phyloP scores from a whole-genome alignment of 176 grass and related monocot species.

The Dactylis glomerata region DNA sequence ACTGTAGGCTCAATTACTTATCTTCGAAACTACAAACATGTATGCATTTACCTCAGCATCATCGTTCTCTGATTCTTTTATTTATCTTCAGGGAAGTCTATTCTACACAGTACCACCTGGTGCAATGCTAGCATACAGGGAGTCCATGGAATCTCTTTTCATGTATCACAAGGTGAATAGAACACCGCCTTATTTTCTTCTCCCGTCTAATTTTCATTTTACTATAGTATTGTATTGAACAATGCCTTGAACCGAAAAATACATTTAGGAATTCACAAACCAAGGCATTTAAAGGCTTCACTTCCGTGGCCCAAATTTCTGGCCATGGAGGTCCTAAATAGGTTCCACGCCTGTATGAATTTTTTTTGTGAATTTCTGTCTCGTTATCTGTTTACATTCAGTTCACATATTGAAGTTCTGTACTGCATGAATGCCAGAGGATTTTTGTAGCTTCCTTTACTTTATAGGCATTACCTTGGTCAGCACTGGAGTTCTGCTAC shows the following conservation, averaged over 20 bases:
- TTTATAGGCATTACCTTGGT: slow-evolving; percentile 1
- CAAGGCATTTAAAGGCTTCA: not conserved
- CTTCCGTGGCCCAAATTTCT: not conserved
- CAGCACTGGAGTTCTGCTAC: not conserved
- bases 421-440: not conserved
- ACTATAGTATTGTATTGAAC: slow-evolving; percentile 10
- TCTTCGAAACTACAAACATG: slow-evolving; percentile 9
- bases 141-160: slow-evolving; percentile 74
- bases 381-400: not conserved
- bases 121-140: slow-evolving; percentile 82
- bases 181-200: slow-evolving; percentile 24
- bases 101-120: slow-evolving; percentile 76
- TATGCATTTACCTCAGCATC: not conserved
- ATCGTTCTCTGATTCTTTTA: slow-evolving; percentile 22
- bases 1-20: not conserved
- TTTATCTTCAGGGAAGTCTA: slow-evolving; percentile 66
- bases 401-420: not conserved
- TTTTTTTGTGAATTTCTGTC: slow-evolving; percentile 14
- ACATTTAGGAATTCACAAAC: slow-evolving; percentile 7
- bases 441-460: not conserved
- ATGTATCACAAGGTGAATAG: slow-evolving; percentile 66
- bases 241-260: not conserved
- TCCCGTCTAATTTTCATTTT: not conserved
- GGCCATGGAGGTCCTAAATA: not conserved
- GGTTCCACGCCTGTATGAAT: too few species aligned